These are phyloP conservation scores for Solanum peruvianum DNA, from an alignment of 257 asterid species.

Conservation along the genomic window DNA sequence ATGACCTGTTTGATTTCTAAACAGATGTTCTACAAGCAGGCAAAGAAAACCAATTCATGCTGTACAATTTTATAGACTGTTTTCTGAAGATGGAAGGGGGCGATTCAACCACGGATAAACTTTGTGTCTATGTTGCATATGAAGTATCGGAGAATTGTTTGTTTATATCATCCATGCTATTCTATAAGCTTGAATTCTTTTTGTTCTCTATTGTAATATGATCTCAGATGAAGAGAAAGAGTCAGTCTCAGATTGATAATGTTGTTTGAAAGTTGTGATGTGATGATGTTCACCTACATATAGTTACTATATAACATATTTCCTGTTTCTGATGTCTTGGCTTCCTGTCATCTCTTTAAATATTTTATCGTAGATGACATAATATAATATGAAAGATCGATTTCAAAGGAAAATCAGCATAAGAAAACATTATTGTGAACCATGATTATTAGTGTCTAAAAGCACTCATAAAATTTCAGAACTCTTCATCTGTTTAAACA, in stretches of 20 bases:
- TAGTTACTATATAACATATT: neutral
- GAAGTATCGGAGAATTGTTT: conserved; percentile 4
- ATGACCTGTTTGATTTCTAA: neutral
- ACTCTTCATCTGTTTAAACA: neutral
- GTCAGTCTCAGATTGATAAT: neutral
- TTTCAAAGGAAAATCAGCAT: no score
- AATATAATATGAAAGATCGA: no score
- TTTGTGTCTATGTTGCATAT: conserved; percentile 3
- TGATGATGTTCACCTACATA: neutral
- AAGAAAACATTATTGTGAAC: no score
- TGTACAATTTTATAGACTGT: conserved; percentile 59
- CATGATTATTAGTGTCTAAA: no score
- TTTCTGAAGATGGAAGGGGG: neutral
- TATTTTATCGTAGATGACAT: no score
- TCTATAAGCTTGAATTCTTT: conserved; percentile 6
- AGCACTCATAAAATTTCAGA: neutral
- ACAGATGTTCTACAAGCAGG: conserved; percentile 92
- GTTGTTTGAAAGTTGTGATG: neutral
- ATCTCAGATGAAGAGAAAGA: neutral
- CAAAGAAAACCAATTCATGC: conserved; percentile 84
- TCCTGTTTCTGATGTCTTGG: neutral
- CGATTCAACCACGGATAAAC: neutral
- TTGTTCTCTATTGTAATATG: neutral
- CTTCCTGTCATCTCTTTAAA: neutral
- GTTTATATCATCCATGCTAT: conserved; percentile 14